Evolutionary conservation across 495 filamentous ascomycete genomes (phyloP), one percentile per base, ranked within the genome.

Genomic region (Xylaria sp.): DNA sequence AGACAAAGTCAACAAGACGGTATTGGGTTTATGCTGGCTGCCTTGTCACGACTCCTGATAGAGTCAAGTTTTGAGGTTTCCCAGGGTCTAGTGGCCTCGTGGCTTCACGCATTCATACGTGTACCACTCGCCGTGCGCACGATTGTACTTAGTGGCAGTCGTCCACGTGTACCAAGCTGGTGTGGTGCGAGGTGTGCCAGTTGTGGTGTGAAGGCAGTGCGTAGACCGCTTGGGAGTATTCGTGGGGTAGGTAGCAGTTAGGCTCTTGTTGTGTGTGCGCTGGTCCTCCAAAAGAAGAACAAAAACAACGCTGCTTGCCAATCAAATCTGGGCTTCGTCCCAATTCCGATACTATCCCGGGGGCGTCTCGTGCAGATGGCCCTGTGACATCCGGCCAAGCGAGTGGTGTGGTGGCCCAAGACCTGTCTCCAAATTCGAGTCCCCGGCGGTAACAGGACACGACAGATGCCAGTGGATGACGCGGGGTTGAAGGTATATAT

Each of bases 181-280:
- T 65, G 61, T 65, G 68, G 68, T 70, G 61, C 59, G 61, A 43
- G 50, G 15, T 72, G 71, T 53, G 71, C 68, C 59, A 68, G 55
- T 46, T 31, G 69, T 71, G 68, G 17, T 44, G 57, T 29, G 33
- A n/a, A n/a, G n/a, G n/a, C 40, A 41, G 43, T 50, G 63, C 69
- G 75, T 67, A 74, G 70, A 65, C 55, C 50, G 64, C 67, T 64
- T 75, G 75, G 72, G 75, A 74, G 77, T 72, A 71, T 74, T 75
- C 75, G 73, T 77, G 75, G 75, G 75, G 77, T 79, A 55, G 73
- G 76, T 64, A 48, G 59, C 24, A 77, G 70, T 77, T 73, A 70
- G 77, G 75, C 75, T 79, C 33, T 61, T 70, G 68, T 76, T 66
- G 71, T 72, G 71, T 72, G 73, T 71, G 73, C 73, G 65, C 68